Base-by-base conservation (phyloP, 2,329 filamentous ascomycete species). In the Epichloe hybrida region DNA sequence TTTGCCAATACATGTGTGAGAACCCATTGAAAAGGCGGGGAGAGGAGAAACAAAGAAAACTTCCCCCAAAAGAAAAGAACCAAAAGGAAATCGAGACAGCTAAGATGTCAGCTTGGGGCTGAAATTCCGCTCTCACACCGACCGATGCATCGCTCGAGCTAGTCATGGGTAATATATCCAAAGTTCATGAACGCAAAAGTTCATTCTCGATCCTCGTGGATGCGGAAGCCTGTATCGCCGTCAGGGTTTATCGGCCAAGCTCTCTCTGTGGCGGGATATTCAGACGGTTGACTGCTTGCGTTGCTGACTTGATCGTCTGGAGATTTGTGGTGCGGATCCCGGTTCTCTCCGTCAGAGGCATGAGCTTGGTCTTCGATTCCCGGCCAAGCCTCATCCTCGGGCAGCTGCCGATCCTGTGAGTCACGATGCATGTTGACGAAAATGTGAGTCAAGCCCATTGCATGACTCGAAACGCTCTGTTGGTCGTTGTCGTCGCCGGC, bases 301-400 rank as follows among this genome's bases (percentile, higher is more conserved):
- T 68, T 67, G 50, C 61, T 66, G n/a, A 55, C 55, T n/a, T 60
- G 58, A 12, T 60, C 64, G 2, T 56, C 57, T 15, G 52, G 55
- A 20, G 59, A 59, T 13, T 55, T 61, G 2, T 53, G 57, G 8
- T 58, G 55, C 2, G 74, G 74, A 45, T 78, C 72, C 36, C 72
- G 61, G 51, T 79, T 79, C 56, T 80, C 77, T 2, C 66, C 69
- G 48, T 79, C 72, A 0, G 68, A 70, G 55, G 69, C 66, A 42
- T 63, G 60, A 15, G 69, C 70, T 49, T 64, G 64, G 51, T 75
- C 76, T 54, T 79, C 76, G 46, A 80, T 75, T 8, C 77, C 77
- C 0, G 71, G 73, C 75, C 76, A 78, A 2, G 71, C 70, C 53
- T 79, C 73, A 53, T 81, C 78, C 57, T 80, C 75, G 1, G 74